phyloP scores from a whole-genome alignment of 2,329 filamentous ascomycete genomes.

The Calonectria pseudoreteaudii region DNA sequence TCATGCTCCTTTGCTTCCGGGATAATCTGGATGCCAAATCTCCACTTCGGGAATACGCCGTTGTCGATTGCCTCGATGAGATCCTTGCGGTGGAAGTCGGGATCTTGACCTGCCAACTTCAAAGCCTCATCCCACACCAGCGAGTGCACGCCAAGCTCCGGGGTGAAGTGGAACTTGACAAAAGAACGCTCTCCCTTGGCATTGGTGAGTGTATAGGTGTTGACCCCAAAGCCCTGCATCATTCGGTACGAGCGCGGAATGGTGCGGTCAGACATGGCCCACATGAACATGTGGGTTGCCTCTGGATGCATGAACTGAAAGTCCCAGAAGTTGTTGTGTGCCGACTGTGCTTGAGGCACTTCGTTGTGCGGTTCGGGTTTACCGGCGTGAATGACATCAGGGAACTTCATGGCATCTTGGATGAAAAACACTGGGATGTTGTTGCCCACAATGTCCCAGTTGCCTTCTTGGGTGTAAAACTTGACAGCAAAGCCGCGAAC shows the following conservation, averaged over 20 bases:
- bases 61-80: slow-evolving; percentile 79
- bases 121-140: slow-evolving; percentile 85
- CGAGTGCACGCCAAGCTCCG: slow-evolving; percentile 80
- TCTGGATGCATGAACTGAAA: slow-evolving; percentile 74
- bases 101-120: slow-evolving; percentile 80
- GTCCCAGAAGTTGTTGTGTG: slow-evolving; percentile 84
- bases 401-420: slow-evolving; percentile 80
- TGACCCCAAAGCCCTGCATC: slow-evolving; percentile 90
- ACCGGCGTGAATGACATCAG: slow-evolving; percentile 71
- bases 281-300: slow-evolving; percentile 83
- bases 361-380: slow-evolving; percentile 80
- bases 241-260: slow-evolving; percentile 83
- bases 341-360: slow-evolving; percentile 76
- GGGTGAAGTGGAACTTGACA: slow-evolving; percentile 83
- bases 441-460: slow-evolving; percentile 81
- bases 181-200: slow-evolving; percentile 76
- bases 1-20: slow-evolving; percentile 78
- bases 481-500: slow-evolving; percentile 80
- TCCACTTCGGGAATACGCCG: slow-evolving; percentile 80
- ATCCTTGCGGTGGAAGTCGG: slow-evolving; percentile 86
- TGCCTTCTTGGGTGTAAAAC: slow-evolving; percentile 79
- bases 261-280: slow-evolving; percentile 80
- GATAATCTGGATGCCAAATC: slow-evolving; percentile 84
- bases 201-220: slow-evolving; percentile 79
- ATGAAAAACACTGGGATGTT: slow-evolving; percentile 83